phyloP scores from a whole-genome alignment of 148 eudicot species.

The Amaranthus palmeri region DNA sequence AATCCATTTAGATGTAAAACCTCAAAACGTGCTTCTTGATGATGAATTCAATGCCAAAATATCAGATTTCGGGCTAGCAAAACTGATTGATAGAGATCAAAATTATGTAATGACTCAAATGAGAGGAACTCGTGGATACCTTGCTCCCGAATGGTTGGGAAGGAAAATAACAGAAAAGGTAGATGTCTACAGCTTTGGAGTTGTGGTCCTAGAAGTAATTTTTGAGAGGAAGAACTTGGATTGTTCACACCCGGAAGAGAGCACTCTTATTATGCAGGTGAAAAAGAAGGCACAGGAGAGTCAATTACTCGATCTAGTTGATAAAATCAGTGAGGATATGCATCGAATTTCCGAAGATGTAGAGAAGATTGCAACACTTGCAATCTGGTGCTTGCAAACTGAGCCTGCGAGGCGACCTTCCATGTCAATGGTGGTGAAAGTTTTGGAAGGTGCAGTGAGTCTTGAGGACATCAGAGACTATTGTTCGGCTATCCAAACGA shows the following conservation, averaged over 20 bases:
- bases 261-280: not conserved
- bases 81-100: constrained; percentile 16
- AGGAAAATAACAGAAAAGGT: constrained; percentile 5
- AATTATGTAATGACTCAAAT: not conserved
- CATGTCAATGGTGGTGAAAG: not conserved
- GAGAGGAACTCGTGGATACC: not conserved
- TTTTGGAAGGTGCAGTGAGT: no score
- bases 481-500: no score
- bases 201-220: constrained; percentile 14
- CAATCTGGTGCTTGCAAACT: constrained; percentile 5
- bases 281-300: not conserved
- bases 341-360: constrained; percentile 3
- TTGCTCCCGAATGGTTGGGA: no score
- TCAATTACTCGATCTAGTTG: constrained; percentile 2
- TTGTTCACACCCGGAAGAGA: not conserved
- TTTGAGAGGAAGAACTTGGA: constrained; percentile 4
- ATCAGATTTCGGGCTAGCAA: constrained; percentile 22
- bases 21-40: constrained; percentile 10
- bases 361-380: constrained; percentile 10
- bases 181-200: constrained; percentile 20
- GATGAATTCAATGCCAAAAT: constrained; percentile 14
- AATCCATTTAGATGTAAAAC: constrained; percentile 16
- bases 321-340: constrained; percentile 5
- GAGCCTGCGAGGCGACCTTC: constrained; percentile 9
- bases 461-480: no score